Evolutionary conservation across 805 yeast species (phyloP).

Genomic region (Ogataea methanolica): DNA sequence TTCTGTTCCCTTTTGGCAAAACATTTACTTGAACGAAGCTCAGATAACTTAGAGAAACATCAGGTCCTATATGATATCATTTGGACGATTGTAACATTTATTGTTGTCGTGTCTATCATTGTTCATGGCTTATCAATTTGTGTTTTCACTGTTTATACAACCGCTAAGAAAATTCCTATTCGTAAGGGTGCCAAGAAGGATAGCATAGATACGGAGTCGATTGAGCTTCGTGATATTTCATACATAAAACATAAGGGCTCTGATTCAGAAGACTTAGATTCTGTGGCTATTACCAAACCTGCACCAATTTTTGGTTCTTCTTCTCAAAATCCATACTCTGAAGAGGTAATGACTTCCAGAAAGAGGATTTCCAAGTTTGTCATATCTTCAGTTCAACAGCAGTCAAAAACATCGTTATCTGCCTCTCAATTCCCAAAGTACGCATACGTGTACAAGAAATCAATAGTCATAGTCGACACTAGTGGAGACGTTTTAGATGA

Average conservation of each 20-base stretch:
- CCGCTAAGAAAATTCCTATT: slow-evolving; percentile 28
- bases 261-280: too few species aligned
- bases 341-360: neutral
- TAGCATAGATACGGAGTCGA: neutral
- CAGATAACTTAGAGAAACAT: slow-evolving; percentile 11
- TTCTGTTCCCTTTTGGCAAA: slow-evolving; percentile 81
- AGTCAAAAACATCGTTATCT: slow-evolving; percentile 5
- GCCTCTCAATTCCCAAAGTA: slow-evolving; percentile 25
- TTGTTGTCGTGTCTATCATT: slow-evolving; percentile 74
- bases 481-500: slow-evolving; percentile 39
- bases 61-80: slow-evolving; percentile 31
- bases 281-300: too few species aligned
- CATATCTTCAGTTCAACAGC: slow-evolving; percentile 1
- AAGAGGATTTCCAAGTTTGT: slow-evolving; percentile 5
- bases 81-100: slow-evolving; percentile 82
- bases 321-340: neutral
- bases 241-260: too few species aligned
- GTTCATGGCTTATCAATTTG: slow-evolving; percentile 93
- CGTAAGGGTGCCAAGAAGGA: neutral
- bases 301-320: neutral
- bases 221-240: too few species aligned
- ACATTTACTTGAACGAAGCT: slow-evolving; percentile 32
- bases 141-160: slow-evolving; percentile 33
- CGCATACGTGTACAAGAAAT: slow-evolving; percentile 39
- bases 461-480: slow-evolving; percentile 38